A percentile compares a stretch with the other conserved stretches of the same genome.
These are phyloP conservation scores for Stephania japonica DNA, from an alignment of 164 flowering plant species.

Conservation along the genomic window DNA sequence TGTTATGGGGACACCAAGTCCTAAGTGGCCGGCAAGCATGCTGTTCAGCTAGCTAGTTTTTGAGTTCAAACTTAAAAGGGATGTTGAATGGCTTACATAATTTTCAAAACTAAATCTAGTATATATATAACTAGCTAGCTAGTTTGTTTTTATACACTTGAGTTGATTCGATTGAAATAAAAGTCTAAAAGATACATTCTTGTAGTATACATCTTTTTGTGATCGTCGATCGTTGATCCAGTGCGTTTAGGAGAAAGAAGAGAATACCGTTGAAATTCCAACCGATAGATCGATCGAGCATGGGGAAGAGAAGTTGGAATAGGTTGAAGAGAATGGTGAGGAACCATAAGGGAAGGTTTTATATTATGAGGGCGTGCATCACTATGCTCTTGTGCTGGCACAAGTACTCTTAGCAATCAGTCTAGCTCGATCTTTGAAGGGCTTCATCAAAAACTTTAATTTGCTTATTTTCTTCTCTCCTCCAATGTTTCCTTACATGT, in stretches of 20 bases:
- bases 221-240: too few species aligned
- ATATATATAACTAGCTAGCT: not conserved
- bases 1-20: conserved; percentile 1
- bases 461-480: not conserved
- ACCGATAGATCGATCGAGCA: not conserved
- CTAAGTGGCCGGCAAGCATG: not conserved
- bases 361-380: conserved; percentile 54
- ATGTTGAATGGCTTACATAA: not conserved
- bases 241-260: too few species aligned
- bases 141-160: not conserved
- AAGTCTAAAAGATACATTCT: not conserved
- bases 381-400: conserved; percentile 62
- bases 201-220: too few species aligned
- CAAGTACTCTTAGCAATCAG: conserved; percentile 25
- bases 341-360: conserved; percentile 52
- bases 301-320: conserved; percentile 20
- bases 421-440: not conserved
- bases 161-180: not conserved
- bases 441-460: not conserved
- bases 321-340: conserved; percentile 47
- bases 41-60: not conserved
- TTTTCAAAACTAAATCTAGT: not conserved
- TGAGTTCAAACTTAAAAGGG: not conserved
- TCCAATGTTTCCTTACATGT: not conserved
- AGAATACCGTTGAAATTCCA: too few species aligned